Evolutionary conservation across 169 alveolate species (phyloP), one percentile per base, ranked within the genome.

Genomic region (Miamiensis avidus): DNA sequence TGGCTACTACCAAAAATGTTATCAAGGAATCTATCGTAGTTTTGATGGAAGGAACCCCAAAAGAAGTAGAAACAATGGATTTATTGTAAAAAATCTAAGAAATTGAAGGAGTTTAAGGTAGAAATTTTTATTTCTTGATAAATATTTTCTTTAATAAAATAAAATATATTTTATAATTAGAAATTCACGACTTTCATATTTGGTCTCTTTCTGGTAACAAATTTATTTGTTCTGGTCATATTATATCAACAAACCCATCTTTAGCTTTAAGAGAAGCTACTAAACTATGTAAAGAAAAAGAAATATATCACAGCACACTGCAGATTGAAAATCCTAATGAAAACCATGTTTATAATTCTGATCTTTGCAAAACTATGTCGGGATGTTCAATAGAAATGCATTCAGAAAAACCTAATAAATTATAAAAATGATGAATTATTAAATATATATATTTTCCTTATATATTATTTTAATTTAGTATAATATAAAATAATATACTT

Each of bases 151-250:
- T 11, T 49, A 11, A 20, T 49, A 20, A 20, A 4, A 4, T 49
- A 49, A 49, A 49, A 11, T 49, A 11, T 11, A 11, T 49, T 49
- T 49, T 49, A 11, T 11, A 11, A 49, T 49, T 78, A n/a, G 89
- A 89, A 31, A 88, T 85, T n/a, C 93, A 89, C 85, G 93, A 89
- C 82, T 84, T 89, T 6, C 93, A 89, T 85, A 88, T 89, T 34
- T 89, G 93, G 93, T 65, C 89, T 82, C 49, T 89, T 28, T 84
- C 87, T 74, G 77, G 85, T 76, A 89, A 90, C 30, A 83, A 83
- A 79, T 33, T 89, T 31, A 82, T 89, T 25, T 83, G 84, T 79
- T 76, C 89, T 32, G 87, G 88, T n/a, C 93, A 89, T 79, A 33
- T 89, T 29, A 81, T 76, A 1, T 34, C 90, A 26, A 30, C 78